Percentiles rank a stretch among this genome's conserved stretches.
Evolutionary conservation across 2,329 filamentous ascomycete genomes (phyloP).

Genomic region (Colletotrichum theobromicola): DNA sequence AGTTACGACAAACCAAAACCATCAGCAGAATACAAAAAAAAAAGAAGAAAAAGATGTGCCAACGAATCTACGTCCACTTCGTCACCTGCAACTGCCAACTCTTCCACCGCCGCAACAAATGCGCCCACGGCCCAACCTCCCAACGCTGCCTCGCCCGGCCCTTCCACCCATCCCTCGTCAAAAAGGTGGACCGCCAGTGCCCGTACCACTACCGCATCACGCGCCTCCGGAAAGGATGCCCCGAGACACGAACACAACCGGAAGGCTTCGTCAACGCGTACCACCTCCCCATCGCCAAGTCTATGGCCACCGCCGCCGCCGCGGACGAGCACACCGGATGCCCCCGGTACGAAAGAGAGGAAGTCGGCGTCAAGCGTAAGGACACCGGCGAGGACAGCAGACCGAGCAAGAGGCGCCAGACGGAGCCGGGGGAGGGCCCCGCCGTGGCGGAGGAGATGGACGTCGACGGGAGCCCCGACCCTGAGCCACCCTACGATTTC

Average conservation of each 20-base stretch:
- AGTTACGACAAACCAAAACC: not conserved
- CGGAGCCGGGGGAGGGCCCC: not conserved
- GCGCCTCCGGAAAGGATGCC: not conserved
- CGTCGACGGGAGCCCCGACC: not conserved
- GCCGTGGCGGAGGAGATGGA: not conserved
- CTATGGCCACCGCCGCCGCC: not conserved
- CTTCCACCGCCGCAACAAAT: not conserved
- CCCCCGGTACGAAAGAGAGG: not conserved
- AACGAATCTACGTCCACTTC: conserved; percentile 6
- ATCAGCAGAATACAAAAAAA: too few relatives aligned
- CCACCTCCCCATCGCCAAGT: not conserved
- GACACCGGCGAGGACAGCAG: not conserved
- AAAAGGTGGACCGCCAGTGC: not conserved
- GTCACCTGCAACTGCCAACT: conserved; percentile 1
- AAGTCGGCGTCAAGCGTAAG: not conserved
- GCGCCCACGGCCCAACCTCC: not conserved
- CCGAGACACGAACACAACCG: not conserved
- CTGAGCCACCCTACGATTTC: not conserved
- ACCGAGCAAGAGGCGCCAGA: not conserved
- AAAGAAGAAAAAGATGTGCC: not conserved
- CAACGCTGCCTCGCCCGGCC: not conserved
- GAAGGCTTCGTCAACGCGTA: not conserved
- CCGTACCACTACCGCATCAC: not conserved
- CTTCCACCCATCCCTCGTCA: not conserved
- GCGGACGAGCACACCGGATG: not conserved